A percentile compares a stretch with the other conserved stretches of the same genome.
Conservation (phyloP, 2,329 filamentous ascomycete genomes). For the Coniella vitis region DNA sequence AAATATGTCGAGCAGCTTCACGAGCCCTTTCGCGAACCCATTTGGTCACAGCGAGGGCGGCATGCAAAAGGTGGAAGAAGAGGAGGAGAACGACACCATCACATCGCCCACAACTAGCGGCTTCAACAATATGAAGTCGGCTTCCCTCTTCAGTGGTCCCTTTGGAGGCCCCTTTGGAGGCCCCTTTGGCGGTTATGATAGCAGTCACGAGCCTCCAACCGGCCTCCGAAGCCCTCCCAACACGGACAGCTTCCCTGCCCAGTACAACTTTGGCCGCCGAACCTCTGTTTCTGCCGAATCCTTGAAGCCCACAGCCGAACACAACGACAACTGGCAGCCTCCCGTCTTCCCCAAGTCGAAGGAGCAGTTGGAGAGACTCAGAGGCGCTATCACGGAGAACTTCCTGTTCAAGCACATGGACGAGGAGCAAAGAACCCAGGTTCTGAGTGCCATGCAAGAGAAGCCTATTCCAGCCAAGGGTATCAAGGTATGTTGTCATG, state of each 20-base stretch:
- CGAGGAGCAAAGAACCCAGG: constrained; percentile 82
- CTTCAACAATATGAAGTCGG: constrained; percentile 43
- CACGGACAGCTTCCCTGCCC: constrained; percentile 70
- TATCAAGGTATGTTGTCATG: constrained; percentile 48
- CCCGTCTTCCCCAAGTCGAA: constrained; percentile 75
- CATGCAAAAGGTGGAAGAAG: constrained; percentile 60
- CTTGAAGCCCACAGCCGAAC: constrained; percentile 77
- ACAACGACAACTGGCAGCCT: constrained; percentile 83
- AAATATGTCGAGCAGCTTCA: constrained; percentile 69
- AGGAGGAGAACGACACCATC: constrained; percentile 72
- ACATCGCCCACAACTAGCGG: constrained; percentile 64
- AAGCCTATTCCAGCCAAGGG: constrained; percentile 92
- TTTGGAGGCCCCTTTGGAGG: constrained; percentile 36
- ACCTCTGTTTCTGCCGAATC: constrained; percentile 97
- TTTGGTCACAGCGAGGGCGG: constrained; percentile 53
- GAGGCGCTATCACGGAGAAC: constrained; percentile 76
- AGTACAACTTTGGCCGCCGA: constrained; percentile 89
- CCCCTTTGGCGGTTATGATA: constrained; percentile 37
- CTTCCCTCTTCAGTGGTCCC: constrained; percentile 40
- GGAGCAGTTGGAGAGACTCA: constrained; percentile 75
- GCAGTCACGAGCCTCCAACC: constrained; percentile 38
- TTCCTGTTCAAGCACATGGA: constrained; percentile 93
- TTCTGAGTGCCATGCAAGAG: constrained; percentile 85
- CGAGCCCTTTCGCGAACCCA: constrained; percentile 69
- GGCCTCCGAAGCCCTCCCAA: constrained; percentile 43